phyloP scores from a whole-genome alignment of 192 early-diverging fungal genomes.

The Podila clonocystis region DNA sequence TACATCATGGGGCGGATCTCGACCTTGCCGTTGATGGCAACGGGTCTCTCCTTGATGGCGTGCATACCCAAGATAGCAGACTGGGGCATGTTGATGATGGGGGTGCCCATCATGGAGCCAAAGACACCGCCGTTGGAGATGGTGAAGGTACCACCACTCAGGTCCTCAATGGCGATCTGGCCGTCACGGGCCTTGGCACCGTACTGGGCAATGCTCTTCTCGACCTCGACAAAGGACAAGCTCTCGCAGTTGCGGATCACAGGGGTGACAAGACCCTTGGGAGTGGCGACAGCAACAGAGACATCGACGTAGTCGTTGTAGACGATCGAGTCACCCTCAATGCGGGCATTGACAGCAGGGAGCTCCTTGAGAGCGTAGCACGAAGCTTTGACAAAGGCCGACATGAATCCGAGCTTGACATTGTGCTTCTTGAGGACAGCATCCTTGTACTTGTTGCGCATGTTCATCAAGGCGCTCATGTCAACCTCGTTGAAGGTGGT shows the following conservation, averaged over 20 bases:
- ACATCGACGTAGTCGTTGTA: conserved; percentile 97
- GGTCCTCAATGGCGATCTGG: conserved; percentile 96
- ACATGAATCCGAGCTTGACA: conserved; percentile 99
- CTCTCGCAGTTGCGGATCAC: conserved; percentile 94
- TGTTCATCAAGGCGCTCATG: conserved; percentile 94
- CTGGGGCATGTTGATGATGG: conserved; percentile 99
- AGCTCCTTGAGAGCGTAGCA: conserved; percentile 88
- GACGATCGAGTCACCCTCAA: conserved; percentile 91
- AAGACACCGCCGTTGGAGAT: conserved; percentile 99
- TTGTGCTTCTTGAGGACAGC: conserved; percentile 92
- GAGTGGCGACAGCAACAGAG: conserved; percentile 96
- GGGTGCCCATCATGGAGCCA: conserved; percentile 96
- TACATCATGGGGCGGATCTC: too few species aligned
- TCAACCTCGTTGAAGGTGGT: conserved; percentile 99
- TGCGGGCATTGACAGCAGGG: conserved; percentile 94
- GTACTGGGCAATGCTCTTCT: conserved; percentile 90
- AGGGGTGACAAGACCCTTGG: conserved; percentile 98
- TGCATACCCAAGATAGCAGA: conserved; percentile 99
- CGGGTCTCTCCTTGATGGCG: conserved; percentile 97
- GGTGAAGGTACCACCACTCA: conserved; percentile 98
- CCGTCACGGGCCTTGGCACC: conserved; percentile 92
- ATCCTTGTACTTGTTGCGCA: conserved; percentile 96
- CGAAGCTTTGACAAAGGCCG: conserved; percentile 94
- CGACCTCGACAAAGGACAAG: conserved; percentile 85
- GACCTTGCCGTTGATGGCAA: too few species aligned